phyloP scores from a whole-genome alignment of 257 asterid species.

The Lycium ferocissimum region DNA sequence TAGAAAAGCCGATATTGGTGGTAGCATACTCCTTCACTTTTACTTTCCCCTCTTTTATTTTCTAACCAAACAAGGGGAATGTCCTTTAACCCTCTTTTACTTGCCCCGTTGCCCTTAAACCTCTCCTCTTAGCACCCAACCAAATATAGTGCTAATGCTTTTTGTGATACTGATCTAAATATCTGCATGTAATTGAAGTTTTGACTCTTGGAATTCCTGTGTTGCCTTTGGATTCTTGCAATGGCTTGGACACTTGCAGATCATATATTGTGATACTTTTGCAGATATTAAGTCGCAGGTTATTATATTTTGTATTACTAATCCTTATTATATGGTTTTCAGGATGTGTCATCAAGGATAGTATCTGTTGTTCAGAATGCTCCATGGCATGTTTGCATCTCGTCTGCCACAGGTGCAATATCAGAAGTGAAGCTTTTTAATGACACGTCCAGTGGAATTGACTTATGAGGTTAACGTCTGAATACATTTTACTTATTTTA shows the following conservation, averaged over 20 bases:
- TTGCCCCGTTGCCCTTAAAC: not conserved
- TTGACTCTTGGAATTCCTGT: not conserved
- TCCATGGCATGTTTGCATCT: not conserved
- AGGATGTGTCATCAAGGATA: constrained; percentile 20
- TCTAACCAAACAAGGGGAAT: not conserved
- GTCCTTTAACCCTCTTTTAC: not conserved
- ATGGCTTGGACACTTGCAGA: not conserved
- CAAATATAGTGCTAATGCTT: not conserved
- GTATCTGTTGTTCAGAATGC: not conserved
- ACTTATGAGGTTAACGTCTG: constrained; percentile 1
- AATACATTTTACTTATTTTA: not conserved
- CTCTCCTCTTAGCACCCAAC: not conserved
- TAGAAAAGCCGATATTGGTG: not conserved
- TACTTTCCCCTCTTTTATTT: not conserved
- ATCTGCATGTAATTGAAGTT: not conserved
- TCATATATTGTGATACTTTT: not conserved
- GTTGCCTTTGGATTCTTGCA: not conserved
- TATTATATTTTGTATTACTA: not conserved
- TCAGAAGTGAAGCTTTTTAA: not conserved
- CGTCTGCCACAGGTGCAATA: not conserved
- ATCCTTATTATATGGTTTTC: not conserved
- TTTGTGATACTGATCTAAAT: not conserved
- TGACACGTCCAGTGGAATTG: not conserved
- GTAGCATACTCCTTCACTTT: not conserved
- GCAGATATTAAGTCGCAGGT: not conserved